Evolutionary conservation across 116 monocot species (phyloP).

Genomic region (Posidonia oceanica): DNA sequence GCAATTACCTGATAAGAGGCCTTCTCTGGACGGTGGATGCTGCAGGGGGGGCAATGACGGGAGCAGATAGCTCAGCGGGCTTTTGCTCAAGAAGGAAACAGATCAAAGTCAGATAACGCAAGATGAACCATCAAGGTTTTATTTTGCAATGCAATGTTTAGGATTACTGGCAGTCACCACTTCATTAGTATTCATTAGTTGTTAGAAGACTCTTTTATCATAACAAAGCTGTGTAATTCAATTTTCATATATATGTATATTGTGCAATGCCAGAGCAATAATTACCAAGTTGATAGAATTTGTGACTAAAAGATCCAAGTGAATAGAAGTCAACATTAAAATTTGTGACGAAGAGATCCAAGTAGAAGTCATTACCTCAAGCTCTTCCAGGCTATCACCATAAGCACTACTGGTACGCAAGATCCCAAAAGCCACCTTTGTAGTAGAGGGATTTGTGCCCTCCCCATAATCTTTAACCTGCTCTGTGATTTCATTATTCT

Average conservation of each 20-base stretch:
- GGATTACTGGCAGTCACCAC: too few species aligned
- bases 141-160: background rate
- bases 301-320: background rate
- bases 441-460: constrained; percentile 1
- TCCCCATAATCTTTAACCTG: constrained; percentile 16
- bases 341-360: background rate
- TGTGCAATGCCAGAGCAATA: too few species aligned
- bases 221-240: too few species aligned
- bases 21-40: constrained; percentile 41
- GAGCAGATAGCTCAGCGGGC: constrained; percentile 42
- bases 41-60: constrained; percentile 16
- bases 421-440: constrained; percentile 9
- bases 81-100: constrained; percentile 19
- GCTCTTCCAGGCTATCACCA: constrained; percentile 15
- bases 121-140: background rate
- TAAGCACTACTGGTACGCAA: background rate
- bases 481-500: constrained; percentile 19
- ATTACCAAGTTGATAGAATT: background rate
- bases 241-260: too few species aligned
- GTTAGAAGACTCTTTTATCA: too few species aligned
- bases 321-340: background rate
- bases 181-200: too few species aligned
- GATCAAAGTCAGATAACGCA: background rate
- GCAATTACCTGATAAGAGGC: constrained; percentile 51
- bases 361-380: constrained; percentile 15